Conservation (phyloP, 2,329 filamentous ascomycete species). For the Monilinia fructigena region DNA sequence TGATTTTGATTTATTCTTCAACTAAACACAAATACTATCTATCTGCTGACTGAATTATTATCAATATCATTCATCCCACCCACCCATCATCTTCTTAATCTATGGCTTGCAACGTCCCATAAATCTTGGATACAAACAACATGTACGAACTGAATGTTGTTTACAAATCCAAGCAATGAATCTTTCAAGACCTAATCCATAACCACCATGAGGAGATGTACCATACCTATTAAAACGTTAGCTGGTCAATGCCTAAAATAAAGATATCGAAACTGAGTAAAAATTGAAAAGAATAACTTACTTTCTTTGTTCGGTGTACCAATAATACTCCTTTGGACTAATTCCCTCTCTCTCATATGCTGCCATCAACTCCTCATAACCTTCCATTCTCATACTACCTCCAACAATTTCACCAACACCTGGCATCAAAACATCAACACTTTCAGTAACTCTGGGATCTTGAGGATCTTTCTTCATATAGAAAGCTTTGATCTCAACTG, state of each 20-base stretch:
- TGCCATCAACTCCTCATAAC: slow-evolving; percentile 82
- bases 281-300: slow-evolving; percentile 49
- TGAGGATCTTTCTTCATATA: slow-evolving; percentile 91
- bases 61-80: neutral
- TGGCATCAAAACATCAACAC: slow-evolving; percentile 82
- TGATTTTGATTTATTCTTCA: neutral
- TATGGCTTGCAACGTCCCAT: slow-evolving; percentile 79
- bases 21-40: neutral
- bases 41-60: neutral
- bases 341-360: slow-evolving; percentile 88
- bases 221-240: slow-evolving; percentile 63
- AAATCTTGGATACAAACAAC: slow-evolving; percentile 76
- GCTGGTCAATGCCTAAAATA: neutral
- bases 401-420: slow-evolving; percentile 97
- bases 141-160: slow-evolving; percentile 63
- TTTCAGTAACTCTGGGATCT: slow-evolving; percentile 85
- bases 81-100: slow-evolving; percentile 22
- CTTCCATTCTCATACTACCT: slow-evolving; percentile 93
- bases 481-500: slow-evolving; percentile 95
- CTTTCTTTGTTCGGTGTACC: slow-evolving; percentile 95
- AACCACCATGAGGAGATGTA: slow-evolving; percentile 76
- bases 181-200: slow-evolving; percentile 87
- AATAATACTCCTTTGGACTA: slow-evolving; percentile 84
- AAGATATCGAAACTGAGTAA: neutral
- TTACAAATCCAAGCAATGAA: slow-evolving; percentile 63